Evolutionary conservation across 805 yeast genomes (phyloP), one percentile per base, ranked within the genome.

Genomic region (Spathaspora arborariae): DNA sequence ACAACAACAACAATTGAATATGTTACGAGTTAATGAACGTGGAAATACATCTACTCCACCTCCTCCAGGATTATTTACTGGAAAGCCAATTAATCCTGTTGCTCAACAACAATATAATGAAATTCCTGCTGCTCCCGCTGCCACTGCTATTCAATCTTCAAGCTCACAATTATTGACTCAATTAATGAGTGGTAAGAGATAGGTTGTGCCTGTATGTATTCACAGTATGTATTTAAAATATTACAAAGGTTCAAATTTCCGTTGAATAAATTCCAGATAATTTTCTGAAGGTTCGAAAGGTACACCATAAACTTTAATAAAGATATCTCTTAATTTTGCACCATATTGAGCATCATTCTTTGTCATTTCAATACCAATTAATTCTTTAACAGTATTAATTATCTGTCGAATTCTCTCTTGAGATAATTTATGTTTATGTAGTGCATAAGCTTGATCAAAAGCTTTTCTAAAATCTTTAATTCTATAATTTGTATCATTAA

Each of bases 151-250:
- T 20, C 37, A 40, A 19, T 79, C 81, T 21, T 81, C 86, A 42
- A 84, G 91, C 49, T 82, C 89, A 36, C 96, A 89, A 60, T 75
- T 90, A 58, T 75, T 90, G 56, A 88, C 82, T 48, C 97, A 89
- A 64, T 72, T 90, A 60, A 84, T 90, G 82, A 84, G 84, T 56
- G 95, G 95, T 22, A 87, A 85, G 60, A 79, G 71, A 56, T 71
- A 56, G 54, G 16, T n/a, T n/a, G 4, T 22, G 8, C 9, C 13
- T 39, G 2, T 27, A 4, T 30, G 18, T 5, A 15, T 39, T 19
- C 21, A 9, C 13, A 39, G 42, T 39, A 18, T 39, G n/a, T 39
- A 22, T 20, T 16, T 13, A 9, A n/a, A 30, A 30, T 9, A 10
- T 36, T 37, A 37, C 39, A 37, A 37, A 18, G 39, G 39, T 20